Base-by-base conservation (phyloP, 176 grass and related monocot genomes). In the Aegilops longissima region DNA sequence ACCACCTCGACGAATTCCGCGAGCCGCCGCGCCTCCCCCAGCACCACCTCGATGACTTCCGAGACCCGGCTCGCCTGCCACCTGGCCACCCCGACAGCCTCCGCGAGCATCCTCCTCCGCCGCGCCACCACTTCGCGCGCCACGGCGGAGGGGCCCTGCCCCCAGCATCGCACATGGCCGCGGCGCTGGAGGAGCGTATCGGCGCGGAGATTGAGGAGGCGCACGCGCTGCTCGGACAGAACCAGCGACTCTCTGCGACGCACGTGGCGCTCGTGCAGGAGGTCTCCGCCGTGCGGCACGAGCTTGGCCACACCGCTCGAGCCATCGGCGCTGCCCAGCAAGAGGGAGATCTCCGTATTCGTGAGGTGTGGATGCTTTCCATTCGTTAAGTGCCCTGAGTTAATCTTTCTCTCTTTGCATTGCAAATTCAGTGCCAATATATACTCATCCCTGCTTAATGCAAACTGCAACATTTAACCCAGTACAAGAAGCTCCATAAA, bases 231-330 rank as follows among this genome's bases (percentile, higher is more conserved):
- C 89, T 99, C 67, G 89, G 65, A 62, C 94, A 91, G 79, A 99
- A 99, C 82, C 97, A 99, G 84, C 94, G 92, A n/a, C 92, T 99
- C 63, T 87, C 97, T 29, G 94, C 97, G 25, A 99, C 97, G 47
- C 97, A 99, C 67, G 97, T 99, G 33, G 97, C 97, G 23, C 94
- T 99, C 42, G 89, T 96, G 84, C 92, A 99, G 85, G 97, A 99
- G 90, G 89, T 95, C 61, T 87, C 89, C 54, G 88, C 92, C 62
- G 89, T 86, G 62, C 87, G 90, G 82, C 92, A 96, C 52, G 92
- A 99, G 62, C 87, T 99, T 2, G 80, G 85, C 58, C 97, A 89
- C 51, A 79, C 87, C 14, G 90, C 89, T 12, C 83, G 87, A 11
- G 49, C 82, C 4, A 35, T 90, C 40, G 87, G 83, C 42, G 72